Evolutionary conservation across 2,329 filamentous ascomycete genomes (phyloP).

Genomic region (Talaromyces sp.): DNA sequence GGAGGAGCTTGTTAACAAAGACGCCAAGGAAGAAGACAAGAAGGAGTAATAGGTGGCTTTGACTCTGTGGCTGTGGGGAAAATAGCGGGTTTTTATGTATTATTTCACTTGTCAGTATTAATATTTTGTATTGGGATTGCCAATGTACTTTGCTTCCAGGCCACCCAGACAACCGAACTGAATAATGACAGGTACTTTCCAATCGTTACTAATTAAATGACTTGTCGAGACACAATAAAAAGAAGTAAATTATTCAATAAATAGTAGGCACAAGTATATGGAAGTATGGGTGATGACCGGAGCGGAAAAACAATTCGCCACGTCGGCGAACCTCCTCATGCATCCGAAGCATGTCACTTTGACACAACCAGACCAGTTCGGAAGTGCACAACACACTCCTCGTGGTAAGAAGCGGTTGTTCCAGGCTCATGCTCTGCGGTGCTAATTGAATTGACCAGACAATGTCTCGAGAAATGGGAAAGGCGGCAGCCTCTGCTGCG

Average conservation of each 20-base stretch:
- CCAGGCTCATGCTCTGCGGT: background rate
- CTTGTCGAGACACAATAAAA: background rate
- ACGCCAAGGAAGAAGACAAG: slow-evolving; percentile 3
- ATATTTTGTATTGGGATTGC: background rate
- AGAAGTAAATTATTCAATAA: background rate
- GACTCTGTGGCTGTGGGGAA: background rate
- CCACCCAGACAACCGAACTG: background rate
- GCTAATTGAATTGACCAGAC: slow-evolving; percentile 11
- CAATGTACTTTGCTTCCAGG: background rate
- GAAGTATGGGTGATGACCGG: background rate
- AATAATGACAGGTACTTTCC: background rate
- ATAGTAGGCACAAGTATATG: background rate
- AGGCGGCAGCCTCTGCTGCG: slow-evolving; percentile 34
- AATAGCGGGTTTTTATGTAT: background rate
- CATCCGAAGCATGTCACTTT: slow-evolving; percentile 3
- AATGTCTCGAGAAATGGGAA: slow-evolving; percentile 32
- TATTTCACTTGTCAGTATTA: background rate
- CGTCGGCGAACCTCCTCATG: background rate
- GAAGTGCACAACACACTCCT: background rate
- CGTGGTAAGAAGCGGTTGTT: background rate
- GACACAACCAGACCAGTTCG: slow-evolving; percentile 2
- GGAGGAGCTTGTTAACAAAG: slow-evolving; percentile 58
- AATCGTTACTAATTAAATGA: background rate
- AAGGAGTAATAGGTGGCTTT: background rate
- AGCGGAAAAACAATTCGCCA: slow-evolving; percentile 7